Base-by-base conservation (phyloP, 2,329 filamentous ascomycete genomes). In the Aspergillus fischeri region DNA sequence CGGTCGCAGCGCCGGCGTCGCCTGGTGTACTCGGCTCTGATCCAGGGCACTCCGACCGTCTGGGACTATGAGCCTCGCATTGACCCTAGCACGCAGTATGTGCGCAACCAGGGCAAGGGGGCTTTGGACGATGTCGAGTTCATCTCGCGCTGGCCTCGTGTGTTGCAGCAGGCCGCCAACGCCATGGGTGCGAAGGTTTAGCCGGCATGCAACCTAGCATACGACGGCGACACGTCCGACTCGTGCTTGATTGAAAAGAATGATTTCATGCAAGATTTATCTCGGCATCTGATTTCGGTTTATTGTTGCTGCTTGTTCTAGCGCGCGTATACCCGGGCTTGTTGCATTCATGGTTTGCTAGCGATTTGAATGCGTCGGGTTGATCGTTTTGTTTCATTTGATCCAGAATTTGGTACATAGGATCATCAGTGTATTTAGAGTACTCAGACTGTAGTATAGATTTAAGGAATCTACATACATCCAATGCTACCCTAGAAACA, bases 31-130 rank as follows among this genome's bases (percentile, higher is more conserved):
- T 84, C 83, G 44, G 90, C 92, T 0, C 80, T 97, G 62, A 89
- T 86, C 70, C 77, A 87, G 73, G 92, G 92, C 55, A 80, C 80
- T 38, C 91, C 90, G 65, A 89, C 89, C 42, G 84, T 86, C 70
- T 97, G 92, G 92, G 92, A 97, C 74, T 89, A 88, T 75, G 84
- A 92, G 76, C 91, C 91, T 0, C 76, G 81, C 53, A 66, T 78
- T 51, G 70, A 75, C 61, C 71, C 70, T 7, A 73, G 73, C 59
- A 63, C 59, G 64, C 90, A 90, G 75, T 95, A 93, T 74, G 95
- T 97, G 67, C 89, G 92, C 51, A 77, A 77, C 66, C 72, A 74
- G 53, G 72, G 74, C 63, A 73, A 75, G 67, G 73, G 73, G 3
- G 66, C 70, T 2, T 63, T 77, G 29, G 75, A 76, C 50, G 74